Evolutionary conservation across 768 basidiomycete genomes (phyloP), one percentile per base, ranked within the genome.

Genomic region (Boletus pseudopeckii): DNA sequence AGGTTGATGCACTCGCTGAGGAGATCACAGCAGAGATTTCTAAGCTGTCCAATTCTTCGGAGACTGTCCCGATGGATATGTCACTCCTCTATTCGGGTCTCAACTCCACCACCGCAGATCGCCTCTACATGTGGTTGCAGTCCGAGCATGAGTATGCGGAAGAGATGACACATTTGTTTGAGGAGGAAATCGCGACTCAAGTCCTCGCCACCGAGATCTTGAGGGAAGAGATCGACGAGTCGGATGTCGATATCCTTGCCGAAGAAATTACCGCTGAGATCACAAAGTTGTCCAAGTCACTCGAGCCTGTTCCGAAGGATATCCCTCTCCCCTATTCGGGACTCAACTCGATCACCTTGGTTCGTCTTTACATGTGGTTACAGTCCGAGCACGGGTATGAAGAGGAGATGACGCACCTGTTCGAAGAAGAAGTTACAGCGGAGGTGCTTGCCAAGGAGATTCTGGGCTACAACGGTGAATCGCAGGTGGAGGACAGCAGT

Each of bases 11-110:
- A 10, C 50, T 74, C 26, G 68, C 73, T 10, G 62, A 65, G 60
- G 63, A 63, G 45, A 72, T 74, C 24, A 64, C 70, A n/a, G 60
- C 68, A 34, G 66, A 72, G 57, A 64, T 73, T 14, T 56, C 68
- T 2, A 60, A 53, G 39, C 54, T 74, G 30, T 66, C 66, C 55
- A 68, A 68, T 52, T 61, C 68, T 36, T 53, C 53, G 5, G 59
- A 60, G 17, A 49, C 64, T 15, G 37, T 74, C 30, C 61, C 64
- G 11, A 64, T 61, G 43, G 68, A 72, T 57, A 61, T 59, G 30
- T 66, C 73, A 2, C 64, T 74, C 26, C 60, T 68, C 33, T 66
- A 68, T 53, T 62, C 67, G 0, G 71, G 70, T 40, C 68, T 74
- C 43, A 68, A 69, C 34, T 64, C 69, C 37, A 63, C 63, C 55